These are phyloP conservation scores for Myxozyma neotropica DNA, from an alignment of 805 yeast species.

Conservation along the genomic window DNA sequence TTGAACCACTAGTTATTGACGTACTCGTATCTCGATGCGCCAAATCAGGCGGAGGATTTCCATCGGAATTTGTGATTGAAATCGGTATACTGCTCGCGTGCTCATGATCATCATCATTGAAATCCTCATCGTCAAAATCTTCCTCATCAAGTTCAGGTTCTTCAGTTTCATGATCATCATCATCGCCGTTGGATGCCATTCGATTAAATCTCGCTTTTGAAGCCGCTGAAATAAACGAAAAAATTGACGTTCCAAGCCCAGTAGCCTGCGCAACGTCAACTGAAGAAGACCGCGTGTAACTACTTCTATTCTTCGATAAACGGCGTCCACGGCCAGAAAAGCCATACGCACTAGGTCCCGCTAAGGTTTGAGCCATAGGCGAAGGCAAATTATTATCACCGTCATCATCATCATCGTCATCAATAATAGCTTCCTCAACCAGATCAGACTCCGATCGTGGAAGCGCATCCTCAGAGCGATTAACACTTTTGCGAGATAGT, in stretches of 20 bases:
- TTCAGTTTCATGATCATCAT: slow-evolving; percentile 35
- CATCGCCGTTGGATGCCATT: slow-evolving; percentile 12
- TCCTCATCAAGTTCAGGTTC: slow-evolving; percentile 40
- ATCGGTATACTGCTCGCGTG: background rate
- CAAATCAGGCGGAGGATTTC: background rate
- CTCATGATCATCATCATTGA: slow-evolving; percentile 12
- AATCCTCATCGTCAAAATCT: slow-evolving; percentile 35
- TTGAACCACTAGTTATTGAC: background rate
- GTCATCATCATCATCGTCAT: slow-evolving; percentile 2
- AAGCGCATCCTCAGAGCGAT: background rate
- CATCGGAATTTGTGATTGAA: background rate
- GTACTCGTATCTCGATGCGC: background rate
- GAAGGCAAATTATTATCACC: background rate
- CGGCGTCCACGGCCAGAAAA: slow-evolving; percentile 1
- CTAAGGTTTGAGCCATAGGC: slow-evolving; percentile 5
- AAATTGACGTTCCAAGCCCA: slow-evolving; percentile 23
- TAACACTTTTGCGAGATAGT: background rate
- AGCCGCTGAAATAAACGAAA: slow-evolving; percentile 29
- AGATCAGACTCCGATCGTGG: background rate
- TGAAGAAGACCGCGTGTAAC: slow-evolving; percentile 21
- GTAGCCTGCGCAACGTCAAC: slow-evolving; percentile 27
- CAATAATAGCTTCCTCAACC: background rate
- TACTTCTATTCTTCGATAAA: background rate
- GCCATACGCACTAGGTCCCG: background rate
- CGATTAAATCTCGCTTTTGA: slow-evolving; percentile 20